phyloP scores from a whole-genome alignment of 1,284 basidiomycete species.

The Mycosarcoma mackinlayi region DNA sequence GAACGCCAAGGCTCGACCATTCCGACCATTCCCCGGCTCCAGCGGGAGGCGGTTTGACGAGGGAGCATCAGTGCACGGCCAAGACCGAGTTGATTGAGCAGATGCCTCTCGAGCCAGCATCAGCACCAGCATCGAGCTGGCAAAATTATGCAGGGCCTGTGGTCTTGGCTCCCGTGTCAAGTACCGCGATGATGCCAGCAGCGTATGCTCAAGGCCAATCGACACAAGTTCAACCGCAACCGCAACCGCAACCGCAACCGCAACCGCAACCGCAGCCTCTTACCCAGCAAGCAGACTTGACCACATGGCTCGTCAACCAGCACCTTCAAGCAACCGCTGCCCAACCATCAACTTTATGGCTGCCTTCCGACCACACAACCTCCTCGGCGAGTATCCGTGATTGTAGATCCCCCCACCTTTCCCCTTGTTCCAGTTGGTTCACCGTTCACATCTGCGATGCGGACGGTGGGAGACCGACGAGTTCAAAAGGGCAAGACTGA shows the following conservation, averaged over 20 bases:
- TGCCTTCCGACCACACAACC: too few relatives aligned
- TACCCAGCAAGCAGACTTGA: not conserved
- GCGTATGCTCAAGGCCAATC: not conserved
- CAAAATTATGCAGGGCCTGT: not conserved
- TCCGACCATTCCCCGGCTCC: too few relatives aligned
- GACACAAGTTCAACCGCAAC: not conserved
- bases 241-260: not conserved
- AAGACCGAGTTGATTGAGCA: not conserved
- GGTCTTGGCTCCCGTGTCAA: not conserved
- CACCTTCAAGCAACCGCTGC: not conserved
- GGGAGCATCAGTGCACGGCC: too few relatives aligned
- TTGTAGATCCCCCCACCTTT: slow-evolving; percentile 3
- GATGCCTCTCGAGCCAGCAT: not conserved
- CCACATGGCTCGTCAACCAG: slow-evolving; percentile 1
- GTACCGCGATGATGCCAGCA: not conserved
- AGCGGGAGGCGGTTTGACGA: too few relatives aligned
- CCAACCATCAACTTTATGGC: not conserved
- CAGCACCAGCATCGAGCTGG: not conserved
- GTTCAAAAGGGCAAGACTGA: too few relatives aligned
- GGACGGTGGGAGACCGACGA: too few relatives aligned
- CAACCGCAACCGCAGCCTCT: too few relatives aligned
- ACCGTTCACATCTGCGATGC: too few relatives aligned
- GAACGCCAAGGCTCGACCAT: slow-evolving; percentile 12
- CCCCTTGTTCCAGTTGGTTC: not conserved
- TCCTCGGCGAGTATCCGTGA: slow-evolving; percentile 46